These are phyloP conservation scores for Lophiostoma macrostomum DNA, from an alignment of 495 filamentous ascomycete species.

Conservation along the genomic window DNA sequence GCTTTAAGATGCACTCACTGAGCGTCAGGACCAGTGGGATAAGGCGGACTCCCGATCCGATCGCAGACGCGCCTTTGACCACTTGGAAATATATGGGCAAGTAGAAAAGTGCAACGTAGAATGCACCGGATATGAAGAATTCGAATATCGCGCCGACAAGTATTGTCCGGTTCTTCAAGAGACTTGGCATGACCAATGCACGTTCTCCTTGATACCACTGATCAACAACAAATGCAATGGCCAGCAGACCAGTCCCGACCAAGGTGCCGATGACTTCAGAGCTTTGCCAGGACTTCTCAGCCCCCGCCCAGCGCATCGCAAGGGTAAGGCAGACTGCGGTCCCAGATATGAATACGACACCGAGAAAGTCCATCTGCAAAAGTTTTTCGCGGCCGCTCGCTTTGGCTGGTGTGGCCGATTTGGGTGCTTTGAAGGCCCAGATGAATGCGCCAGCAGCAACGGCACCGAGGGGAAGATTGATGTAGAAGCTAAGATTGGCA, in stretches of 20 bases:
- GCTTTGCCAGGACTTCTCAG: neutral
- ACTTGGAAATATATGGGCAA: constrained; percentile 7
- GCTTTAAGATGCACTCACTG: no score
- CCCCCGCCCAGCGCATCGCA: neutral
- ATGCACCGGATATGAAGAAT: constrained; percentile 2
- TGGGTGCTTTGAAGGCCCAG: neutral
- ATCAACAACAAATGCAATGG: neutral
- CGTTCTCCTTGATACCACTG: constrained; percentile 9
- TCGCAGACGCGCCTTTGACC: constrained; percentile 2
- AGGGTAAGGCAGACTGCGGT: neutral
- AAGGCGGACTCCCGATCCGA: neutral
- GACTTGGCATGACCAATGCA: neutral
- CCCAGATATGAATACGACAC: neutral
- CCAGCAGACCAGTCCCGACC: neutral
- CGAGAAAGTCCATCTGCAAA: constrained; percentile 1
- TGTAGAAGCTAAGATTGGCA: constrained; percentile 6
- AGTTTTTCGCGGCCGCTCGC: constrained; percentile 1
- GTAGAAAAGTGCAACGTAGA: constrained; percentile 6
- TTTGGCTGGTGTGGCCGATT: neutral
- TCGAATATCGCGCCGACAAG: constrained; percentile 5
- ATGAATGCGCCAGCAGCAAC: neutral
- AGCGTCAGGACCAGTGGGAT: constrained; percentile 2
- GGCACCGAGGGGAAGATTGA: constrained; percentile 2
- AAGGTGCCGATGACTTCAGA: neutral
- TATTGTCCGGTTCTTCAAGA: constrained; percentile 4